Base-by-base conservation (phyloP, 441 rosid species). In the Theobroma grandiflorum region DNA sequence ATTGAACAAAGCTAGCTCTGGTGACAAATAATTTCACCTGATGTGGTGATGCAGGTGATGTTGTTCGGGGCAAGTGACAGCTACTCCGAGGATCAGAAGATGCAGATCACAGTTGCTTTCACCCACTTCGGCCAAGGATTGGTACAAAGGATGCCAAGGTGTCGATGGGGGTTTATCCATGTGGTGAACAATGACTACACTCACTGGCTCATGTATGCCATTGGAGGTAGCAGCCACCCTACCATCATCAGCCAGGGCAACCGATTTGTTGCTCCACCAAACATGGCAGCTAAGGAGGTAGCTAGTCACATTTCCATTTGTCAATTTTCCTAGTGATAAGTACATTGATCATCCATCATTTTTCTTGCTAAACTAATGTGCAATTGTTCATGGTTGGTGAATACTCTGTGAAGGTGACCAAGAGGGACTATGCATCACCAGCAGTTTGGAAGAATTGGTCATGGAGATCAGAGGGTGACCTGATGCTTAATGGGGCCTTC, bases 161-260 rank as follows among this genome's bases (percentile, higher is more conserved):
- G 86, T 77, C 85, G 92, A 31, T 85, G 74, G 67, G 93, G 95
- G 12, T 91, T 86, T 72, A 38, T 88, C 82, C 95, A 91, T 82
- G 90, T 90, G 16, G 93, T 90, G 65, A 91, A 91, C 89, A 91
- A 91, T 61, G 92, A 89, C 86, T 90, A 90, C 82, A 84, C 90
- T 16, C 90, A 90, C 53, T 91, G 93, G 93, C 84, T 83, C 50
- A 87, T 83, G 90, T 91, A 87, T 38, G 92, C 93, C 43, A 85
- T 91, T 26, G 91, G 93, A 57, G 95, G 92, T 2, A 88, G 92
- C 81, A 76, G 75, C 14, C 26, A 50, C 6, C 92, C 91, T 2
- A 90, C 93, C 68, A 91, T 90, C 75, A 86, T 89, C 49, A 91
- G 93, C 76, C 91, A 88, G 75, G 91, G 92, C 62, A 91, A 91